Percentiles rank a stretch among this genome's conserved stretches.
These are phyloP conservation scores for Intubia oerlemansii DNA, from an alignment of 2,329 filamentous ascomycete species.

Conservation along the genomic window DNA sequence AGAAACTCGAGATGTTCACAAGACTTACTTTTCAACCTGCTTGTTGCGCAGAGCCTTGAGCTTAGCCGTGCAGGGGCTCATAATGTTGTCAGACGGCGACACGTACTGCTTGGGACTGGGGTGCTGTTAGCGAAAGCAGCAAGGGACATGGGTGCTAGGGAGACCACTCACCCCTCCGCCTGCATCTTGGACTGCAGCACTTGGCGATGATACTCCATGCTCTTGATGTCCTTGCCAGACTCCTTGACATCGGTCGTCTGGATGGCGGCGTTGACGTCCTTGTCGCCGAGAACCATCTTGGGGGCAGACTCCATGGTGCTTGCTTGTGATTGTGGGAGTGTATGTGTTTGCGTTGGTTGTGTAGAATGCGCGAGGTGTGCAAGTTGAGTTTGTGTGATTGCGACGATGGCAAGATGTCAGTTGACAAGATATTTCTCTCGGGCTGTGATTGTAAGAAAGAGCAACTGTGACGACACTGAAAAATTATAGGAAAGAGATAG, in stretches of 20 bases:
- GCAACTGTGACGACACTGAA: no score
- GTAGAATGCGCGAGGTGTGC: not conserved
- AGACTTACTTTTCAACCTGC: conserved; percentile 44
- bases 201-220: conserved; percentile 61
- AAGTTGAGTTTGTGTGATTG: no score
- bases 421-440: no score
- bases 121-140: not conserved
- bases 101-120: conserved; percentile 32
- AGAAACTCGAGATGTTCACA: conserved; percentile 14
- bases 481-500: no score
- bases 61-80: conserved; percentile 72
- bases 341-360: conserved; percentile 1
- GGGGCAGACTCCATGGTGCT: conserved; percentile 4
- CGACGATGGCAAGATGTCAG: no score
- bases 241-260: conserved; percentile 14
- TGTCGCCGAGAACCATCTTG: conserved; percentile 31
- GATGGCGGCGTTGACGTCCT: conserved; percentile 41
- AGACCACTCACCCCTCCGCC: conserved; percentile 35
- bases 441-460: no score
- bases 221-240: conserved; percentile 39
- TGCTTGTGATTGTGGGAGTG: no score
- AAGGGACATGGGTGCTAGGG: no score
- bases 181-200: conserved; percentile 52
- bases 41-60: conserved; percentile 62
- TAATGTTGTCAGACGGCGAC: conserved; percentile 73